Evolutionary conservation across 2,329 filamentous ascomycete species (phyloP), one percentile per base, ranked within the genome.

Genomic region (Emergomyces orientalis): DNA sequence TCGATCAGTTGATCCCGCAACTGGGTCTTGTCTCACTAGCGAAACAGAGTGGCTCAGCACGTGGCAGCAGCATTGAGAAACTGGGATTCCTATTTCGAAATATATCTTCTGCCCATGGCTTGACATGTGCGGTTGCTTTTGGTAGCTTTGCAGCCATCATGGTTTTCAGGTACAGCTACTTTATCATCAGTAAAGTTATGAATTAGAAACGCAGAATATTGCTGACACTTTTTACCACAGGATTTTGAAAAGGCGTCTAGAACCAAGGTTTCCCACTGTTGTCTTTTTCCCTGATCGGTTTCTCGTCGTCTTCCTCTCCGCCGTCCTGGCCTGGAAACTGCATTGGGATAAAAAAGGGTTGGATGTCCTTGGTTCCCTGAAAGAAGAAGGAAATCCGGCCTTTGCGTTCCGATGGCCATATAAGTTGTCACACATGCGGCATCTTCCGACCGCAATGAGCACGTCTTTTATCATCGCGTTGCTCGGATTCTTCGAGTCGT

Each of bases 401-500:
- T 96, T 97, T 71, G 81, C 85, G 2, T 91, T 97, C 68, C 86
- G 89, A 65, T 97, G 92, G 82, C 93, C 94, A 0, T 94, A 97
- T 70, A 85, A 87, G 66, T 77, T 84, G 1, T 81, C 84, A 5
- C 85, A 95, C 68, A 86, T 97, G 80, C 82, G 85, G 30, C 88
- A 97, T 72, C 89, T 95, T 61, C 87, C 89, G 27, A 88, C 91
- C 65, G 89, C 91, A 45, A 88, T 97, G 82, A 88, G 90, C 60
- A 97, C 94, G 0, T 89, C 91, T 0, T 96, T 99, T 71, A 81
- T 97, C 61, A 96, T 99, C 67, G 91, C 92, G 0, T 81, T 99
- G 30, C 86, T 99, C 0, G 94, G 94, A n/a, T 99, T 99, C 76
- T 99, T 99, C 70, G 94, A 99, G 75, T 96, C 91, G 2, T 96